Evolutionary conservation across 2,329 filamentous ascomycete species (phyloP).

Genomic region (Apiospora hydei): DNA sequence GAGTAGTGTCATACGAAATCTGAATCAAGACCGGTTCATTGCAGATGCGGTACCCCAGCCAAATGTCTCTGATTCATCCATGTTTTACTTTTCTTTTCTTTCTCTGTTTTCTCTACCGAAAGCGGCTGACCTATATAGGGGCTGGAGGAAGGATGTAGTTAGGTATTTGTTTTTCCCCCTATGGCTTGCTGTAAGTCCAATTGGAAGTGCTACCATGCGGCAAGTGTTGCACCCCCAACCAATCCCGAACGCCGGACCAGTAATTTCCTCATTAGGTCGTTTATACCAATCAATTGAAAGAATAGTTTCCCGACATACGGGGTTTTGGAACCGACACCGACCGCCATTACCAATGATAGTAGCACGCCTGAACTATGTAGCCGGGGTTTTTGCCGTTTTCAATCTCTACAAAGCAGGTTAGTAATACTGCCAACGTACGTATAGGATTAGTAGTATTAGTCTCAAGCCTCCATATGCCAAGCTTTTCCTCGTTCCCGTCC

Average conservation of each 20-base stretch:
- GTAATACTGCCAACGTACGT: not conserved
- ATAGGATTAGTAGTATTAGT: not conserved
- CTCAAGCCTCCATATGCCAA: not conserved
- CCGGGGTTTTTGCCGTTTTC: not conserved
- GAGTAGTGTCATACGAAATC: not conserved
- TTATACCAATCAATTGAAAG: not conserved
- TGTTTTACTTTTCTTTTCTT: not conserved
- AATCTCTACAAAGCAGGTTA: not conserved
- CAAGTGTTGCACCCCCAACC: not conserved
- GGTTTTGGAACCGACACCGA: too few relatives aligned
- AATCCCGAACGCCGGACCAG: slow-evolving; percentile 9
- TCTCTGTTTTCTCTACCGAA: not conserved
- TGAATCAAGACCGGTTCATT: slow-evolving; percentile 19
- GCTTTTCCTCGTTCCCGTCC: not conserved
- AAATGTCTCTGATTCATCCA: slow-evolving; percentile 10
- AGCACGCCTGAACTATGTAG: not conserved
- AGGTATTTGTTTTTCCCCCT: not conserved
- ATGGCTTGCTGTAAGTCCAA: not conserved
- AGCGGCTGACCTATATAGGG: not conserved
- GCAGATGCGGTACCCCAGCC: slow-evolving; percentile 8
- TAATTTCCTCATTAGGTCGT: slow-evolving; percentile 1
- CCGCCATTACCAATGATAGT: not conserved
- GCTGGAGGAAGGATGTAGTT: not conserved
- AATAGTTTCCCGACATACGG: not conserved
- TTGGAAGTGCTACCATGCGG: not conserved